A percentile compares a stretch with the other conserved stretches of the same genome.
phyloP scores from a whole-genome alignment of 164 flowering plant genomes.

The Litsea cubeba region DNA sequence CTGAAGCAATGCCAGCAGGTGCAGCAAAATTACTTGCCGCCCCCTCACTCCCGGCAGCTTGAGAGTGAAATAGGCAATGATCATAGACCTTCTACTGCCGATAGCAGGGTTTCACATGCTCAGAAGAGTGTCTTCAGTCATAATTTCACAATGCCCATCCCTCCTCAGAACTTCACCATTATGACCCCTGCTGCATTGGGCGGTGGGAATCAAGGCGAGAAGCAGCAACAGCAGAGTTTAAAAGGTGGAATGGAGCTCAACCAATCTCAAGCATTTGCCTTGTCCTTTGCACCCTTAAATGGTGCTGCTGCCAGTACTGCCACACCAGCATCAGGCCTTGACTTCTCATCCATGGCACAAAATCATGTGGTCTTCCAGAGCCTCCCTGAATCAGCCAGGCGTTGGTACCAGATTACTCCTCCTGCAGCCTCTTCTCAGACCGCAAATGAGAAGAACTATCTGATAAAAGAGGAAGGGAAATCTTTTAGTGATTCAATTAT shows the following conservation, averaged over 20 bases:
- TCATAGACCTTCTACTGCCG: slow-evolving; percentile 72
- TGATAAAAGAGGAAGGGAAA: slow-evolving; percentile 44
- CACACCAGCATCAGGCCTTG: slow-evolving; percentile 41
- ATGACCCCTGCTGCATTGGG: slow-evolving; percentile 45
- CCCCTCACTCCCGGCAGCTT: slow-evolving; percentile 43
- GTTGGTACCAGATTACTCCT: slow-evolving; percentile 49
- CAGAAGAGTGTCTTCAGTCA: slow-evolving; percentile 53
- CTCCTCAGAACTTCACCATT: slow-evolving; percentile 60
- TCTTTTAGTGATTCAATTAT: slow-evolving; percentile 32
- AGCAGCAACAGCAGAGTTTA: slow-evolving; percentile 40
- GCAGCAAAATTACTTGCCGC: slow-evolving; percentile 25
- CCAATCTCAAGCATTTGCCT: slow-evolving; percentile 65
- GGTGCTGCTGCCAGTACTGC: slow-evolving; percentile 30
- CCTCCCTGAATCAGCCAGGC: slow-evolving; percentile 65
- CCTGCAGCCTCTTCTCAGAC: slow-evolving; percentile 48
- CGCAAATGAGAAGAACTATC: slow-evolving; percentile 51
- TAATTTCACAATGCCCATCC: slow-evolving; percentile 55
- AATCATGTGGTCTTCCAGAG: slow-evolving; percentile 62
- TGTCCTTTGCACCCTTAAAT: slow-evolving; percentile 67
- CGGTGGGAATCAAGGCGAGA: slow-evolving; percentile 33
- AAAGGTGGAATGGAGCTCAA: slow-evolving; percentile 60
- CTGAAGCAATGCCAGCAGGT: slow-evolving; percentile 44
- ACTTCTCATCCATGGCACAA: slow-evolving; percentile 60
- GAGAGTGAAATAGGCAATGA: slow-evolving; percentile 54
- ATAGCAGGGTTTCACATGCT: slow-evolving; percentile 54